Base-by-base conservation (phyloP, 306 rosid species). In the Abrus precatorius region DNA sequence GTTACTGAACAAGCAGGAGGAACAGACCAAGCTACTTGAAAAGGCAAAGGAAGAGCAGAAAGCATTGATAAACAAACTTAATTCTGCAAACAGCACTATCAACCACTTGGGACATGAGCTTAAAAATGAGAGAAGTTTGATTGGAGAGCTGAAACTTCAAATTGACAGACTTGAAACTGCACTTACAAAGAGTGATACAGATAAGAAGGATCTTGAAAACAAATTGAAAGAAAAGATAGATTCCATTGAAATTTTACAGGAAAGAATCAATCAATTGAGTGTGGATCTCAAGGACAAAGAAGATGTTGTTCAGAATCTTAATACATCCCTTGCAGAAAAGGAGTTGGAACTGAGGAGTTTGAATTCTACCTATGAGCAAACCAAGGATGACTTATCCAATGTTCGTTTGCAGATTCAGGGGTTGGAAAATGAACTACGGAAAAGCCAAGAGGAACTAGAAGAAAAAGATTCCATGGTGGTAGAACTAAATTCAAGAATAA, bases 11-110 rank as follows among this genome's bases (percentile, higher is more conserved):
- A 93, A 90, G 80, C 88, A 89, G 80, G 93, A 89, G 85, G 93
- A 93, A 83, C 83, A 56, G 72, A 65, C 86, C 28, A 88, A 90
- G 78, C 90, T 87, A 79, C 88, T 93, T n/a, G 84, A 75, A 45
- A 90, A 89, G 85, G 91, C 88, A 40, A 89, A 81, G 80, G 94
- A 90, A 80, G 98, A 88, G 83, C 89, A 88, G 79, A 86, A 30
- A 70, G 72, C 90, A 49, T 82, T 93, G 79, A 57, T 61, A 62
- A 66, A 84, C 79, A 85, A 93, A 83, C 87, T 93, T 32, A 87
- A 83, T 76, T 82, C 82, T 30, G 94, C 92, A 20, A 92, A 89
- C 52, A 70, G 80, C 72, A 82, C 88, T 8, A 76, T 91, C 59
- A 67, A 77, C 28, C 69, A 86, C 80, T 80, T 95, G 74, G 97